These are phyloP conservation scores for Ustilago sp. DNA, from an alignment of 1,284 basidiomycete genomes.

Conservation along the genomic window DNA sequence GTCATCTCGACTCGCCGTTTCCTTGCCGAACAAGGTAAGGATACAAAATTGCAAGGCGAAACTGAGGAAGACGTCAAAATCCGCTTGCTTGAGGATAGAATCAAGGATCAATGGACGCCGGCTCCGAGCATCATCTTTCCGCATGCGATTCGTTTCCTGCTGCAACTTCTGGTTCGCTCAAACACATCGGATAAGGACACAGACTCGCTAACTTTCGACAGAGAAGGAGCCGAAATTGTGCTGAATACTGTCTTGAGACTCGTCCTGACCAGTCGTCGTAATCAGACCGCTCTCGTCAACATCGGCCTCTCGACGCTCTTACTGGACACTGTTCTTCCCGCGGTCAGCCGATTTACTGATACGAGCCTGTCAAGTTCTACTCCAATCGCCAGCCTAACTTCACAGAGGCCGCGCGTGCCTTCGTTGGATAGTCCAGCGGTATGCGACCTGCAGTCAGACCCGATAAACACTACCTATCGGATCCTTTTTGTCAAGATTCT, in stretches of 20 bases:
- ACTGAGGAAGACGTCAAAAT: neutral
- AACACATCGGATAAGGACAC: neutral
- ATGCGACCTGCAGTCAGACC: neutral
- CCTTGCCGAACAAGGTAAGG: slow-evolving; percentile 13
- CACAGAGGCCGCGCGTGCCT: neutral
- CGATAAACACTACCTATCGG: neutral
- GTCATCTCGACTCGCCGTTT: slow-evolving; percentile 29
- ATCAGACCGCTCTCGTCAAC: slow-evolving; percentile 24
- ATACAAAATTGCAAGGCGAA: neutral
- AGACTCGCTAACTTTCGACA: neutral
- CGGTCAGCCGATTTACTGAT: neutral
- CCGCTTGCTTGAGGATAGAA: slow-evolving; percentile 3
- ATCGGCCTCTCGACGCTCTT: slow-evolving; percentile 24
- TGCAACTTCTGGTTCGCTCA: slow-evolving; percentile 19
- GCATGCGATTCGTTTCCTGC: slow-evolving; percentile 21
- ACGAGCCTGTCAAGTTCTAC: slow-evolving; percentile 6
- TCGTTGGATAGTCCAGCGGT: neutral
- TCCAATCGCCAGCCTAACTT: neutral
- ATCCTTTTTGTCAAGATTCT: slow-evolving; percentile 22
- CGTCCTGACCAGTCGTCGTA: slow-evolving; percentile 20
- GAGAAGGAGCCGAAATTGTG: slow-evolving; percentile 15
- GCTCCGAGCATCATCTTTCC: slow-evolving; percentile 21
- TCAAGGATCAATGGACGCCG: slow-evolving; percentile 33
- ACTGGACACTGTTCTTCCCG: slow-evolving; percentile 21
- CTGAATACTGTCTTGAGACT: slow-evolving; percentile 20